Evolutionary conservation across 352 stramenopile species (phyloP), one percentile per base, ranked within the genome.

Genomic region (Thalassiosira mediterranea): DNA sequence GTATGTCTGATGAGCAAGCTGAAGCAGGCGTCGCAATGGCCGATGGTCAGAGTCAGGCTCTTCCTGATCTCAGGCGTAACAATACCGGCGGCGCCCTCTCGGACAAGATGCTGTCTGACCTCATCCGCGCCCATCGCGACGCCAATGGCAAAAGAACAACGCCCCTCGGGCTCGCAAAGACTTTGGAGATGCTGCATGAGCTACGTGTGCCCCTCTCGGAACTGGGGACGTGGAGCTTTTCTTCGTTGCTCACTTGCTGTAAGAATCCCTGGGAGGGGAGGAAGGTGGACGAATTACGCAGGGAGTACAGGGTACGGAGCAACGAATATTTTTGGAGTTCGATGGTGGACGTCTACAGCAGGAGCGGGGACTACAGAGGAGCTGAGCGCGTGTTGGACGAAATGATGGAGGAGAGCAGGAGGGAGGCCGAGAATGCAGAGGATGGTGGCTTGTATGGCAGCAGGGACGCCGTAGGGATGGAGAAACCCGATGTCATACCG

Each of bases 281-380:
- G 29, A 81, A 82, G 40, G 67, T 93, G 0, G 80, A 91, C 31
- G 79, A 90, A 64, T 53, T 92, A 29, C 83, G 90, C 73, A 46
- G 67, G 49, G 61, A 68, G 51, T 48, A 86, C 68, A 23, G 58
- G 13, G 38, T 65, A 28, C 34, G 32, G 23, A 75, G 59, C 40
- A 83, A 86, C 47, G 60, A 60, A 37, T 86, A 91, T 47, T 86
- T 79, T 51, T 93, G 82, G 81, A 86, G 81, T 31, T 86, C 90
- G 44, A 63, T 93, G n/a, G 82, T 90, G 0, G 88, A 93, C 72
- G 81, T 91, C 4, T 83, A 92, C 65, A 81, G 86, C 0, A 83
- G 89, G 28, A 51, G 65, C 13, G 86, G 84, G 44, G 88, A 93
- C 58, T 91, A 81, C 74, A 61, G 85, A 70, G 88, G 88, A 47